Evolutionary conservation across 2,329 filamentous ascomycete genomes (phyloP), one percentile per base, ranked within the genome.

Genomic region (Calonectria pseudoreteaudii): DNA sequence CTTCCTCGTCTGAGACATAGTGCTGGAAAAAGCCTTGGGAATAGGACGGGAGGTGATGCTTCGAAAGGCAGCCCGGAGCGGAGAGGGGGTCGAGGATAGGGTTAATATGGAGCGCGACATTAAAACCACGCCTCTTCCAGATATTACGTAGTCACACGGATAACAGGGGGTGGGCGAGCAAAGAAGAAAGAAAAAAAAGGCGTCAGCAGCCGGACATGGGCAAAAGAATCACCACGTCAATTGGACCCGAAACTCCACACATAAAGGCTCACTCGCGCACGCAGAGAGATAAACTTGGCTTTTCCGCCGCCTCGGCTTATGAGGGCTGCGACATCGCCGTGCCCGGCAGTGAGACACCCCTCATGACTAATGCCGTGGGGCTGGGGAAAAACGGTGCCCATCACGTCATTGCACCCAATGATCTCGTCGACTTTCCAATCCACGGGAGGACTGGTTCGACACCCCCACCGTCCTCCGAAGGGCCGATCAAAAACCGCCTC

Each of bases 1-100:
- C 80, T 89, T 89, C 49, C 83, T 81, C 56, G 84, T 85, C 36
- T 85, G 82, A 76, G 83, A 81, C 86, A 89, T 89, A 60, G 80
- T 82, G 69, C 83, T 81, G 75, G 74, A 76, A 49, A 78, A 77
- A n/a, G 68, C 47, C 75, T 77, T 77, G 60, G 60, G 71, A 49
- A 65, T 44, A 68, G 75, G 71, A 76, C 72, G 74, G 71, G 76
- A 73, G 65, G 73, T 68, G 74, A 74, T 75, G 49, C 69, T 74
- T 74, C 74, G 72, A 76, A 70, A 69, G 71, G 75, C 50, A 64
- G 72, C 74, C 72, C 75, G 76, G 73, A 81, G 74, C 68, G 75
- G 69, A 71, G 72, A 72, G 72, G 69, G 66, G 72, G 73, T 74
- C 31, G 75, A 74, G 71, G 68, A 79, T 75, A 80, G 76, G 74